Base-by-base conservation (phyloP, 2,329 filamentous ascomycete genomes). In the Cordyceps fumosorosea region DNA sequence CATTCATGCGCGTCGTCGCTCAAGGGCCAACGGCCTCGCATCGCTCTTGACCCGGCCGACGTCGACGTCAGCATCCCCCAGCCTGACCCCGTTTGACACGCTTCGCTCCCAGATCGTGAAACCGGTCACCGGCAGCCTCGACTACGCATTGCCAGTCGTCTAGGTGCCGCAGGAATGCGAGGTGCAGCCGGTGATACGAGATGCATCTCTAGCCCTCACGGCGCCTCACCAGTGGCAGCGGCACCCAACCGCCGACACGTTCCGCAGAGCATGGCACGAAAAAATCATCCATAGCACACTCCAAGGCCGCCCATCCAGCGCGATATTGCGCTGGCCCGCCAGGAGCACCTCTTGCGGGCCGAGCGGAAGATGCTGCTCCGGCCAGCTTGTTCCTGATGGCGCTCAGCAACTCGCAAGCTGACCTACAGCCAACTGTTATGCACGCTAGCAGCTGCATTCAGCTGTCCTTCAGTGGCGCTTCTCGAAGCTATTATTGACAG, bases 11-110 rank as follows among this genome's bases (percentile, higher is more conserved):
- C 37, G 37, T 37, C 47, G 37, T 18, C 42, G n/a, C 26, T 37
- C 26, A 22, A 16, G 51, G 14, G 14, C 47, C 37, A 64, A 68
- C 47, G 64, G 69, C 57, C 62, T 53, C 29, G 47, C 32, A 20
- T 47, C 26, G 18, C 40, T 6, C 26, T 45, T 26, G 40, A 29
- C 16, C n/a, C 62, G 16, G 47, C 32, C 53, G 50, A 47, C 26
- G 48, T 57, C 51, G n/a, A 53, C 22, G 40, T 50, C 12, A 50
- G 54, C 14, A 29, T 7, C 8, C 26, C 54, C 48, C 8, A 26
- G 40, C 52, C 34, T 53, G 44, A 40, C 54, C 16, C 48, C 62
- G 40, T 62, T 64, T 54, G 51, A 53, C 32, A n/a, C 54, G 24
- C 55, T 64, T 40, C 53, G 54, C 62, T 54, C 50, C 14, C 51